These are phyloP conservation scores for Ulota crispa DNA, from an alignment of 225 moss, liverwort and hornwort genomes.

Conservation along the genomic window DNA sequence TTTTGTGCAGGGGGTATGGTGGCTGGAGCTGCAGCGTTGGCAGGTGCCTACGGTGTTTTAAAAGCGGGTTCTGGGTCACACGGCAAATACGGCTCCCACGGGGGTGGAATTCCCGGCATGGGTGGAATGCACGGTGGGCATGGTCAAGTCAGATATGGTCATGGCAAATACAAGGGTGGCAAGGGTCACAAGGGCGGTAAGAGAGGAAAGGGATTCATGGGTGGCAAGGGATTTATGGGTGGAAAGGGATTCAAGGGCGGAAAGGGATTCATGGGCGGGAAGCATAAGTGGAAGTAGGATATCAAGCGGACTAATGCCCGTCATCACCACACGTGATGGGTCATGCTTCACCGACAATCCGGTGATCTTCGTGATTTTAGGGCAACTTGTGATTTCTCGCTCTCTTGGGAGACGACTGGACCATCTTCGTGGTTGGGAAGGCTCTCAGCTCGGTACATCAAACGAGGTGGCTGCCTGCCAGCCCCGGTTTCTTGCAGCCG, in stretches of 20 bases:
- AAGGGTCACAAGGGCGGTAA: slow-evolving; percentile 39
- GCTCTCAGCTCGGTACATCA: background rate
- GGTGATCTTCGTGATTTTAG: background rate
- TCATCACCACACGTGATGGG: background rate
- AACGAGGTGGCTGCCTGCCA: background rate
- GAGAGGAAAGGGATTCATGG: slow-evolving; percentile 29
- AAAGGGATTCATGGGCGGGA: slow-evolving; percentile 32
- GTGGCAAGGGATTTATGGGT: slow-evolving; percentile 24
- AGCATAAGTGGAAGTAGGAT: slow-evolving; percentile 46
- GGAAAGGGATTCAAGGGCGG: slow-evolving; percentile 29
- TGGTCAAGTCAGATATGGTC: slow-evolving; percentile 34
- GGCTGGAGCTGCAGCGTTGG: slow-evolving; percentile 54
- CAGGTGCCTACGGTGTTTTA: slow-evolving; percentile 46
- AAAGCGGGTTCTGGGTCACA: slow-evolving; percentile 40
- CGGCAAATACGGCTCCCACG: slow-evolving; percentile 20
- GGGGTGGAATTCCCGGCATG: background rate
- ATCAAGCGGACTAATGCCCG: background rate
- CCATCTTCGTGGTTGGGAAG: background rate
- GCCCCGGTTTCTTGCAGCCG: slow-evolving; percentile 10
- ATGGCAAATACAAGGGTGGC: slow-evolving; percentile 50
- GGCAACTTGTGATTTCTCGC: slow-evolving; percentile 9
- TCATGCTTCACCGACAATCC: background rate
- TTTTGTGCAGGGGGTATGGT: slow-evolving; percentile 34
- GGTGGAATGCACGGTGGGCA: slow-evolving; percentile 31
- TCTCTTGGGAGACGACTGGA: background rate